Conservation (phyloP, 1,284 basidiomycete species). For the Spongispora temasekensis region DNA sequence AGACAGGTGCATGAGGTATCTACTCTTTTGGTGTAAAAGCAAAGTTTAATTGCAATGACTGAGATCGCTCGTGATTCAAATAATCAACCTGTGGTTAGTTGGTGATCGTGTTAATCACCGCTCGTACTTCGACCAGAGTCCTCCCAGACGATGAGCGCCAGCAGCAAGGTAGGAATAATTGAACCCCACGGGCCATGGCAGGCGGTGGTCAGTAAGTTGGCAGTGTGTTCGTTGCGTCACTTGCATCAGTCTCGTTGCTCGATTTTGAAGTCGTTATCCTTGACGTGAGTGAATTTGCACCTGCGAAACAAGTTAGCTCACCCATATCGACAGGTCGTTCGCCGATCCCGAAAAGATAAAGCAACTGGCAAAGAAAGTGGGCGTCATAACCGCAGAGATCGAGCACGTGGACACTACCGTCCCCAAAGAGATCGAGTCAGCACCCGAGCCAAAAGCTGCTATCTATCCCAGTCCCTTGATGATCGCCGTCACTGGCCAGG, state of each 20-base stretch:
- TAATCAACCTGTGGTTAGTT: no score
- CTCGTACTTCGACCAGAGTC: no score
- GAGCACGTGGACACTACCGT: slow-evolving; percentile 92
- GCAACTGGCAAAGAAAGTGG: slow-evolving; percentile 79
- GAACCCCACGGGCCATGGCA: slow-evolving; percentile 80
- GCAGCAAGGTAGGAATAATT: slow-evolving; percentile 17
- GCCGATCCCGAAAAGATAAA: slow-evolving; percentile 80
- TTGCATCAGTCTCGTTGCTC: slow-evolving; percentile 85
- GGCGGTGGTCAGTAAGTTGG: slow-evolving; percentile 98
- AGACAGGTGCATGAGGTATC: no score
- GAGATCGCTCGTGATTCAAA: no score
- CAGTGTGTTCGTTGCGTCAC: slow-evolving; percentile 95
- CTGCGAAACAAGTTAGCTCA: slow-evolving; percentile 86
- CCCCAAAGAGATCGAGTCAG: slow-evolving; percentile 64
- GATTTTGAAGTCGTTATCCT: slow-evolving; percentile 89
- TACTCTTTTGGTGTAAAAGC: no score
- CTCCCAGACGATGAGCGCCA: no score
- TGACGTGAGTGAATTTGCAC: slow-evolving; percentile 77
- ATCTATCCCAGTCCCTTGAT: slow-evolving; percentile 89
- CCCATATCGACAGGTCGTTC: slow-evolving; percentile 91
- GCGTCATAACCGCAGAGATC: slow-evolving; percentile 95
- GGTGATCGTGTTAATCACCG: no score
- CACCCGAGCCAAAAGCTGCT: slow-evolving; percentile 44
- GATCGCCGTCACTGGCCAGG: slow-evolving; percentile 90
- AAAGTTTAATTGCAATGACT: no score